phyloP scores from a whole-genome alignment of 805 yeast species.

The Naumovozyma dairenensis region DNA sequence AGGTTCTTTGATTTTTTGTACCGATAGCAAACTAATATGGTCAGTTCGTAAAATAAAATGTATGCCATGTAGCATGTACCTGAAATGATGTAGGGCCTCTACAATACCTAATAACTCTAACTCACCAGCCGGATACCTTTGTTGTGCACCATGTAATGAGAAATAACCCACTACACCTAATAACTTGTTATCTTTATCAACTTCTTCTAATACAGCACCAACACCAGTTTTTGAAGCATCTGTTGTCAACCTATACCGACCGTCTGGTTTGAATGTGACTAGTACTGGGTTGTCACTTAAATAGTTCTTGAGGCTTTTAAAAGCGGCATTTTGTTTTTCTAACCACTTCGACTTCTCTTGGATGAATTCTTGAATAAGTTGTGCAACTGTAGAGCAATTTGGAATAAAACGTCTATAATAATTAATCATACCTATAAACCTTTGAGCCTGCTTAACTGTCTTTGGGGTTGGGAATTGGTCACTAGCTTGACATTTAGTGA shows the following conservation, averaged over 20 bases:
- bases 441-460: slow-evolving; percentile 6
- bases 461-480: not conserved
- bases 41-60: slow-evolving; percentile 7
- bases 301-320: slow-evolving; percentile 1
- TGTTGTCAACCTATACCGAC: slow-evolving; percentile 6
- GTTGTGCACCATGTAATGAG: slow-evolving; percentile 2
- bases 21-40: slow-evolving; percentile 10
- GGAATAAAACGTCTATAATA: slow-evolving; percentile 7
- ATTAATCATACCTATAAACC: slow-evolving; percentile 7
- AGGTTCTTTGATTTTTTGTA: slow-evolving; percentile 8
- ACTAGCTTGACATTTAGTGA: not conserved
- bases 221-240: slow-evolving; percentile 9
- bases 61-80: slow-evolving; percentile 7
- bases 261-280: slow-evolving; percentile 2
- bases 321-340: slow-evolving; percentile 1
- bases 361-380: slow-evolving; percentile 3
- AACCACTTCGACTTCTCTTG: slow-evolving; percentile 1
- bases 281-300: slow-evolving; percentile 3
- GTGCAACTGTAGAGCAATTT: slow-evolving; percentile 2
- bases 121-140: slow-evolving; percentile 8
- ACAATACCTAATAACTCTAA: slow-evolving; percentile 9
- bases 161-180: not conserved
- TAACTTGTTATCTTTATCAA: not conserved
- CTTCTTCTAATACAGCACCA: slow-evolving; percentile 10
- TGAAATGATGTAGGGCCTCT: slow-evolving; percentile 8